Evolutionary conservation across 768 basidiomycete species (phyloP).

Genomic region (Trametes punicea): DNA sequence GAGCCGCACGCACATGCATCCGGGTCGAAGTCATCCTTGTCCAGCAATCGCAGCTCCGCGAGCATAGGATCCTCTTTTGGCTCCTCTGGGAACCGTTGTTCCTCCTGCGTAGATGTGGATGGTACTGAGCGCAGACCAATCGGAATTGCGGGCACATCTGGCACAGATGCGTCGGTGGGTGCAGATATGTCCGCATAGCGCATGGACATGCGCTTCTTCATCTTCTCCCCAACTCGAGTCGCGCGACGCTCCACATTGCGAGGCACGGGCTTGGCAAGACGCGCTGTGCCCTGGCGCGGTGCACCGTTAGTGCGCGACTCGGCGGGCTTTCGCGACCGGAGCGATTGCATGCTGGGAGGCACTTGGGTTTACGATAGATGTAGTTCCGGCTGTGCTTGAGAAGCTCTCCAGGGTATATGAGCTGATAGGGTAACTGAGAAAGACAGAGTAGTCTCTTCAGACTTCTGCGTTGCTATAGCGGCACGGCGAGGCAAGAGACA

Average conservation of each 20-base stretch:
- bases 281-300: constrained; percentile 10
- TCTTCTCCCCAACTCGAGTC: constrained; percentile 72
- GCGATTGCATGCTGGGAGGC: constrained; percentile 29
- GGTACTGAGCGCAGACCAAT: constrained; percentile 36
- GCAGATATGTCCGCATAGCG: constrained; percentile 84
- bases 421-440: no score
- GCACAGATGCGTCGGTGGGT: constrained; percentile 56
- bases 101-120: constrained; percentile 30
- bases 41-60: constrained; percentile 58
- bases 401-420: not conserved
- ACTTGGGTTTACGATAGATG: no score
- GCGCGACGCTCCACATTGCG: constrained; percentile 37
- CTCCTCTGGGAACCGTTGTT: constrained; percentile 34
- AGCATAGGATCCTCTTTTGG: constrained; percentile 59
- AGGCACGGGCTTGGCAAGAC: constrained; percentile 6
- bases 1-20: constrained; percentile 67
- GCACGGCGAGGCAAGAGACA: no score
- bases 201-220: constrained; percentile 95
- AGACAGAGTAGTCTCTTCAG: no score
- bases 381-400: no score
- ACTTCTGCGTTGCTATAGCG: no score
- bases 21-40: constrained; percentile 81
- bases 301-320: constrained; percentile 19
- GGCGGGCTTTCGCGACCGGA: constrained; percentile 31
- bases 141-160: constrained; percentile 58